These are phyloP conservation scores for Neurospora sp. DNA, from an alignment of 495 filamentous ascomycete species.

Conservation along the genomic window DNA sequence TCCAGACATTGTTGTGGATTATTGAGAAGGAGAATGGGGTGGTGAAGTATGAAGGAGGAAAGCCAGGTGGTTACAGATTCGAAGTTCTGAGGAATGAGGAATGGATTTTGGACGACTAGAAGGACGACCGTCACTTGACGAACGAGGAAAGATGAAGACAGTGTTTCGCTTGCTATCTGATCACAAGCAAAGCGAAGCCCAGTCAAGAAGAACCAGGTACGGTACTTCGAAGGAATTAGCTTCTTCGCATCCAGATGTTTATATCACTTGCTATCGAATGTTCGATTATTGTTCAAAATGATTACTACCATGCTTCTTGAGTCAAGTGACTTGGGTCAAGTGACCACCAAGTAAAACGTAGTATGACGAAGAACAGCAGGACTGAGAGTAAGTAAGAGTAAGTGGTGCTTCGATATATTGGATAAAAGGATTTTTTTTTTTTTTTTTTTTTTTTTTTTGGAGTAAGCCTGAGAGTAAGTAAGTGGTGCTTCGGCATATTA, in stretches of 20 bases:
- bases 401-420: background rate
- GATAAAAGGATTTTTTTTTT: background rate
- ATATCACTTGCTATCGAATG: background rate
- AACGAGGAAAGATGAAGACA: background rate
- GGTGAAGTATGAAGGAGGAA: no score
- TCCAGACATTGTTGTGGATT: no score
- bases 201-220: background rate
- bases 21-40: no score
- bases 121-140: background rate
- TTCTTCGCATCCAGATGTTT: background rate
- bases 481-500: background rate
- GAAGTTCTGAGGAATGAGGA: background rate
- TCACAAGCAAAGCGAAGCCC: background rate
- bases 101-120: background rate
- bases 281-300: background rate
- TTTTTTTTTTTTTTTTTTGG: background rate
- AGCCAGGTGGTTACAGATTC: no score
- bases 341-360: background rate
- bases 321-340: background rate
- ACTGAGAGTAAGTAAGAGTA: background rate
- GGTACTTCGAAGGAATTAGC: background rate
- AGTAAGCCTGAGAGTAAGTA: background rate
- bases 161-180: background rate
- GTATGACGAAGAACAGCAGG: background rate
- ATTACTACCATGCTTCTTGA: background rate